Base-by-base conservation (phyloP, 2,329 filamentous ascomycete genomes). In the Epichloe coenophiala region DNA sequence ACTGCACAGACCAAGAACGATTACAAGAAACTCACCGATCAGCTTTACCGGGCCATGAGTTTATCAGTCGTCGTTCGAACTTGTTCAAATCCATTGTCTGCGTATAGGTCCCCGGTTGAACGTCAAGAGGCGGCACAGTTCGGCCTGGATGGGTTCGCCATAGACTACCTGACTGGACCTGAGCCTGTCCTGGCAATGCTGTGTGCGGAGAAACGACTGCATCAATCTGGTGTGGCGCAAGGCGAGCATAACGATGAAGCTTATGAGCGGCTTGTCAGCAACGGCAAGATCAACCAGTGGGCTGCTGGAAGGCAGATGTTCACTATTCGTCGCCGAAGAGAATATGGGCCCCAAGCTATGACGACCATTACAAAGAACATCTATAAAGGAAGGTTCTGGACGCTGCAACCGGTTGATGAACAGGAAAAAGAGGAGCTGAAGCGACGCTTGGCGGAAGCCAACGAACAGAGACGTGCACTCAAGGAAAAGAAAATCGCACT, bases 181-280 rank as follows among this genome's bases (percentile, higher is more conserved):
- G 81, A 84, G 1, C 77, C 86, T 2, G 87, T 98, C 1, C 70
- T 97, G 36, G 84, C 88, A 6, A 93, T 95, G 85, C 77, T 98
- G 21, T 96, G 89, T 65, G 77, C 81, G 12, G 83, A 86, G 57
- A 79, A 76, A 52, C 76, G 71, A 49, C 66, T 96, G 6, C 81
- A 95, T 58, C 70, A 72, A 27, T 83, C 83, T 5, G 88, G 80
- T 0, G 76, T 91, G 43, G 73, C 78, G 15, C 69, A 81, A 13
- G 65, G 64, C 5, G 80, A 87, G 9, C 79, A 90, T 36, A 77
- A 66, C 2, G 77, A 86, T 35, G 72, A 77, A 39, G 81, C 88
- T 57, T 88, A 83, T 59, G 72, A 84, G n/a, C 68, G 65, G n/a
- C 70, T 95, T 36, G 68, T 78, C 41, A 67, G 70, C 13, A 76